Conservation (phyloP, 176 grass and related monocot genomes). For the Elymus sibiricus region DNA sequence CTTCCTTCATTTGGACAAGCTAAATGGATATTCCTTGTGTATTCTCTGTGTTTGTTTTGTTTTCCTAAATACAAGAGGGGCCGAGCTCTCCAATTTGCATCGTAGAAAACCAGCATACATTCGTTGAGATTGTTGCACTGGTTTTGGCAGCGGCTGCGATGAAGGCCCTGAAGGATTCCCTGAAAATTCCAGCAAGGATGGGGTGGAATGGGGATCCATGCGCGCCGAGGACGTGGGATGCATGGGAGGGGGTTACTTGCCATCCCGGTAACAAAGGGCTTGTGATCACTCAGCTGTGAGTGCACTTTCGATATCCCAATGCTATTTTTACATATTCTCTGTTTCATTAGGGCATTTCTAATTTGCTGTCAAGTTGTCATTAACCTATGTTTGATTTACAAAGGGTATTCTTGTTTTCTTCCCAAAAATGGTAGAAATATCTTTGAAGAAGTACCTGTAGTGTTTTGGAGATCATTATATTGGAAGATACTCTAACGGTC, state of each 20-base stretch:
- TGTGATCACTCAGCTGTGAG: constrained; percentile 90
- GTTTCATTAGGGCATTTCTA: neutral
- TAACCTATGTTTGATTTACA: neutral
- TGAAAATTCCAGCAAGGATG: constrained; percentile 94
- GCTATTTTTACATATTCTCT: neutral
- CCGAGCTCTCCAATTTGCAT: neutral
- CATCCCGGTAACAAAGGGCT: constrained; percentile 59
- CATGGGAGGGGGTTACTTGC: constrained; percentile 98
- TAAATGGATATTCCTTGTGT: neutral
- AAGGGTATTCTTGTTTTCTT: neutral
- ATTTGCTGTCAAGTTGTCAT: neutral
- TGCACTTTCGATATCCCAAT: neutral
- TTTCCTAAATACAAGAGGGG: neutral
- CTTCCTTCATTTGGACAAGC: neutral
- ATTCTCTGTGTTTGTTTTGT: constrained; percentile 9
- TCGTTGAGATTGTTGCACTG: neutral
- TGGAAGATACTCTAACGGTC: neutral
- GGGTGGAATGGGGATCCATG: constrained; percentile 98
- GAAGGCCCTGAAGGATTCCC: constrained; percentile 77
- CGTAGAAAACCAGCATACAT: neutral
- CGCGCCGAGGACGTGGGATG: constrained; percentile 81
- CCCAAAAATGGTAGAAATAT: neutral
- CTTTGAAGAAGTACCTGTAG: neutral
- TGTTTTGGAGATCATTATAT: neutral
- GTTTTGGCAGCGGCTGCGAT: constrained; percentile 68